Percentiles rank a stretch among this genome's conserved stretches.
phyloP scores from a whole-genome alignment of 305 asterid species.

The Andrographis paniculata region DNA sequence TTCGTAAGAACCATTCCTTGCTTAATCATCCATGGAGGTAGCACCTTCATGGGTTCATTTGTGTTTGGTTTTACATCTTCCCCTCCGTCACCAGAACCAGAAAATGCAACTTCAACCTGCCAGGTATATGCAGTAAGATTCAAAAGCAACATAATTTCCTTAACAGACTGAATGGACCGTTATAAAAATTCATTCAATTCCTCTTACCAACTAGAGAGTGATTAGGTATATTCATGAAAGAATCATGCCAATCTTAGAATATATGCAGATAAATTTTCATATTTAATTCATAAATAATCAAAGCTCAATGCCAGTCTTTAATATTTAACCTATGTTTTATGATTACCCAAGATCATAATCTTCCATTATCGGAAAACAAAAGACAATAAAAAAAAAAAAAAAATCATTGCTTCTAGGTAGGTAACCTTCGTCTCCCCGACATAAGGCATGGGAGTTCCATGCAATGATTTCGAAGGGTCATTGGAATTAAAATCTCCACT shows the following conservation, averaged over 20 bases:
- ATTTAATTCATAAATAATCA: no score
- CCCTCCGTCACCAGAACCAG: conserved; percentile 59
- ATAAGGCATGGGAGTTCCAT: conserved; percentile 89
- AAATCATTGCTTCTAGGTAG: conserved; percentile 13
- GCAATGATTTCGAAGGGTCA: conserved; percentile 51
- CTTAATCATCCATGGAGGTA: conserved; percentile 97
- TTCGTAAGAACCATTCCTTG: conserved; percentile 82
- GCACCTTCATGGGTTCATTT: conserved; percentile 37
- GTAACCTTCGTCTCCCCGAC: conserved; percentile 85
- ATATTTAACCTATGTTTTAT: conserved; percentile 1
- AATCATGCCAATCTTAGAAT: no score
- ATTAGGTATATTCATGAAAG: not conserved
- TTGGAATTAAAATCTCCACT: conserved; percentile 49
- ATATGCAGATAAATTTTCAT: no score
- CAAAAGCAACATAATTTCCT: not conserved
- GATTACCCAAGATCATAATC: conserved; percentile 2
- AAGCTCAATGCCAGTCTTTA: no score
- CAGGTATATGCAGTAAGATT: conserved; percentile 20
- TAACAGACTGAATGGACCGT: not conserved
- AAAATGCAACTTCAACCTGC: conserved; percentile 31
- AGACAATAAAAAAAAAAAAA: conserved; percentile 1
- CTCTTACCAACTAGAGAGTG: conserved; percentile 12
- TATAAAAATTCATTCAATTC: not conserved
- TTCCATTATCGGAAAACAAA: conserved; percentile 4
- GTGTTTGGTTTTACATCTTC: conserved; percentile 30